Evolutionary conservation across 139 green algal species (phyloP), one percentile per base, ranked within the genome.

Genomic region (Closterium sp.): DNA sequence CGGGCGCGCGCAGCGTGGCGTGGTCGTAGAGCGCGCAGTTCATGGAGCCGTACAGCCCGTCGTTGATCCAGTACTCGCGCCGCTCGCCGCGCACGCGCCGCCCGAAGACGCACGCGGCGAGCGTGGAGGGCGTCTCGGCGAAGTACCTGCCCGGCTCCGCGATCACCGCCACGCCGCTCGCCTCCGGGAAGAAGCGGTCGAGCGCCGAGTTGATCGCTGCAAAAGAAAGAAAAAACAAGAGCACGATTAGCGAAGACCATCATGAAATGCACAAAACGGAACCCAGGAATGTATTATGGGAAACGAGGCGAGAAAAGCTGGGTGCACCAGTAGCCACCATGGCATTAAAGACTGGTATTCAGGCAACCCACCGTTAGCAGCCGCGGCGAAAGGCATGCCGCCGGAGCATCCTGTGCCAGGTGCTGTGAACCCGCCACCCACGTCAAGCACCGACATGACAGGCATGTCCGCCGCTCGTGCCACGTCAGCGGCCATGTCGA

Each of bases 101-200:
- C 28, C 98, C 98, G 90, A 98, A 98, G 10, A 99, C 94, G 34
- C 95, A 95, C 43, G 95, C 96, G 33, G 96, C 90, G 87, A 99
- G 94, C 28, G 97, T 97, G 90, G 94, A 95, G 34, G 95, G 91
- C 28, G 96, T 95, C 96, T 99, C 97, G 4, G 97, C 97, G 95
- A 99, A 99, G 96, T 98, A 99, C 76, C 98, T 95, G 6, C 98
- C 98, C 2, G 98, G 98, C 95, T 99, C 98, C 0, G 98, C 96
- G 88, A 99, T 99, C 4, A 94, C 35, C 23, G 9, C 92, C 84
- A 98, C 95, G 33, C 94, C 95, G 34, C 69, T 90, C 32, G 95
- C 94, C 3, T 94, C 90, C 3, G 97, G 97, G 94, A 99, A 99
- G 94, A 97, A 90, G 81, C 90, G 85, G 2, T 96, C 97, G 5